Evolutionary conservation across 208 protist species (phyloP).

Genomic region (Acanthamoeba royreba): DNA sequence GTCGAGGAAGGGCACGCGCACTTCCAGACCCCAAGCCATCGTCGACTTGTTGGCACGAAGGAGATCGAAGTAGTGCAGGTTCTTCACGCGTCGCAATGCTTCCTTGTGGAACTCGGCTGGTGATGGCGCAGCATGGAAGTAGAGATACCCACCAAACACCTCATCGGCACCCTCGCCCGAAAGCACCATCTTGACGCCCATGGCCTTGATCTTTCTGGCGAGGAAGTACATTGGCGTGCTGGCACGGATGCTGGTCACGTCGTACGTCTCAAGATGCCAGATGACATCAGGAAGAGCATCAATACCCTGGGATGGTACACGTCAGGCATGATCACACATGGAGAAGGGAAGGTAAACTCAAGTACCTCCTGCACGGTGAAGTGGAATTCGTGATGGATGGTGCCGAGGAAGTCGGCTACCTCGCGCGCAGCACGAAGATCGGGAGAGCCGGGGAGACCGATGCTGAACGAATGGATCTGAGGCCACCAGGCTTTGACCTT

Average conservation of each 20-base stretch:
- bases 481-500: conserved; percentile 72
- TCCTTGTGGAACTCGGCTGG: conserved; percentile 80
- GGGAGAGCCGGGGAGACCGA: conserved; percentile 83
- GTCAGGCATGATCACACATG: neutral
- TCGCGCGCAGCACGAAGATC: conserved; percentile 83
- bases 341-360: too few relatives aligned
- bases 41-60: conserved; percentile 88
- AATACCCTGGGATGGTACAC: conserved; percentile 65
- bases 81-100: conserved; percentile 57
- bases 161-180: conserved; percentile 87
- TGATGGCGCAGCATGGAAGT: conserved; percentile 88
- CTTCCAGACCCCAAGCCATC: conserved; percentile 88
- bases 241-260: conserved; percentile 89
- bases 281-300: conserved; percentile 87
- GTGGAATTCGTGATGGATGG: conserved; percentile 85
- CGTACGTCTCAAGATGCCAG: conserved; percentile 89
- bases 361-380: conserved; percentile 86
- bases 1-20: conserved; percentile 89
- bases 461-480: conserved; percentile 84
- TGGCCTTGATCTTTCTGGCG: conserved; percentile 86
- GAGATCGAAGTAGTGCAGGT: conserved; percentile 84
- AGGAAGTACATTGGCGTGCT: conserved; percentile 89
- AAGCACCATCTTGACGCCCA: conserved; percentile 89
- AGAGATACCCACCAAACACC: conserved; percentile 85
- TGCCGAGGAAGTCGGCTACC: conserved; percentile 83